These are phyloP conservation scores for Spatholobus suberectus DNA, from an alignment of 306 rosid genomes.

Conservation along the genomic window DNA sequence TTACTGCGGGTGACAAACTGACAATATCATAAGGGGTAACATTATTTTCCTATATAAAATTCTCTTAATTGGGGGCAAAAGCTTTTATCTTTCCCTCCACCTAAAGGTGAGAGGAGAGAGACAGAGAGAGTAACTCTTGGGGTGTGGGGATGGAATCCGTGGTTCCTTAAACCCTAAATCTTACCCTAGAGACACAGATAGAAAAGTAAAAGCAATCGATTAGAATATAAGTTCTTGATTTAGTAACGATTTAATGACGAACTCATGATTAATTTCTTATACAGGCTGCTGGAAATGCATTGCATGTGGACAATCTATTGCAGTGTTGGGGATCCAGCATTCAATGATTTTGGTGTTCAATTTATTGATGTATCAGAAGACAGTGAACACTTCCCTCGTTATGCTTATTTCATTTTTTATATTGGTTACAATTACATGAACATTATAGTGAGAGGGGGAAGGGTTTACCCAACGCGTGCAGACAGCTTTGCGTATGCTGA, in stretches of 20 bases:
- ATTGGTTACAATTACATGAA: background rate
- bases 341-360: background rate
- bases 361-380: constrained; percentile 29
- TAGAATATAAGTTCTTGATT: background rate
- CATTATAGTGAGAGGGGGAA: background rate
- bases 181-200: too few relatives aligned
- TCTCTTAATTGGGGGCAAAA: background rate
- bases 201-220: background rate
- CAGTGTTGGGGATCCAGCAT: background rate
- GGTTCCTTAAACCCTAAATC: too few relatives aligned
- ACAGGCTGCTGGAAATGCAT: constrained; percentile 7
- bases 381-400: background rate
- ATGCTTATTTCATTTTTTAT: background rate
- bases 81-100: background rate
- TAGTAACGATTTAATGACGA: background rate
- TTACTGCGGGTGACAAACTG: background rate
- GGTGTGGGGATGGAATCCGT: too few relatives aligned
- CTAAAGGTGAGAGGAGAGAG: background rate
- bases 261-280: background rate
- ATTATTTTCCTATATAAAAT: background rate
- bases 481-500: background rate
- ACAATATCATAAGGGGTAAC: background rate
- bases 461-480: background rate
- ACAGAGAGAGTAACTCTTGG: too few relatives aligned
- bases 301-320: background rate